Conservation (phyloP, 2,329 filamentous ascomycete genomes). For the Phialocephala sp. region DNA sequence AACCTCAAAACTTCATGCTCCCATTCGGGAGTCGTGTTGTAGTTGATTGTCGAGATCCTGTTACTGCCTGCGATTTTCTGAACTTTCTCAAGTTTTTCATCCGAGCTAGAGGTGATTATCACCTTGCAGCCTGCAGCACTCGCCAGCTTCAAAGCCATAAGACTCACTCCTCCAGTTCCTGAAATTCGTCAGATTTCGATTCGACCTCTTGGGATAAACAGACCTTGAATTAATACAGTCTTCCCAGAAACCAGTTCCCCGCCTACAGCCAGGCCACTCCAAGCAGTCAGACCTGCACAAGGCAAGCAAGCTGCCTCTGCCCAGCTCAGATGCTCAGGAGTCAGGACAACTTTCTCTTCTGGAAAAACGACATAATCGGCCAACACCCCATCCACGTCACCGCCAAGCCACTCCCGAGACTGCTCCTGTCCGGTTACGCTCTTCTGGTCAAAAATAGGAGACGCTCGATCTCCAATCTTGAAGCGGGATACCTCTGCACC, state of each 20-base stretch:
- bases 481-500: constrained; percentile 35
- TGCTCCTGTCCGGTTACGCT: constrained; percentile 3
- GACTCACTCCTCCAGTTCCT: constrained; percentile 44
- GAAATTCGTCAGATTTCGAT: not conserved
- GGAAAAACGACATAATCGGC: constrained; percentile 50
- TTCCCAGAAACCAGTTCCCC: constrained; percentile 47
- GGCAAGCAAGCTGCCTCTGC: constrained; percentile 54
- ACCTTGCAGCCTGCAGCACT: constrained; percentile 39
- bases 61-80: constrained; percentile 53
- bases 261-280: constrained; percentile 53
- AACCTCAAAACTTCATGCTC: constrained; percentile 52
- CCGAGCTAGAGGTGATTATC: constrained; percentile 58
- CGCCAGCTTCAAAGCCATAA: constrained; percentile 28
- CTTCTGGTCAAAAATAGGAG: constrained; percentile 33
- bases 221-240: constrained; percentile 45
- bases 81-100: constrained; percentile 55
- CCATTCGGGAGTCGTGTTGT: constrained; percentile 57
- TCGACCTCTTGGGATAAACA: not conserved
- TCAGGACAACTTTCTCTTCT: constrained; percentile 31
- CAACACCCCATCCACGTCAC: constrained; percentile 47
- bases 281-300: constrained; percentile 53
- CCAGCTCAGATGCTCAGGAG: constrained; percentile 52
- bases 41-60: constrained; percentile 52
- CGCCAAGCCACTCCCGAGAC: constrained; percentile 30
- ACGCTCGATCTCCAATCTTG: constrained; percentile 43